Evolutionary conservation across 2,329 filamentous ascomycete species (phyloP).

Genomic region (Clonostachys solani): DNA sequence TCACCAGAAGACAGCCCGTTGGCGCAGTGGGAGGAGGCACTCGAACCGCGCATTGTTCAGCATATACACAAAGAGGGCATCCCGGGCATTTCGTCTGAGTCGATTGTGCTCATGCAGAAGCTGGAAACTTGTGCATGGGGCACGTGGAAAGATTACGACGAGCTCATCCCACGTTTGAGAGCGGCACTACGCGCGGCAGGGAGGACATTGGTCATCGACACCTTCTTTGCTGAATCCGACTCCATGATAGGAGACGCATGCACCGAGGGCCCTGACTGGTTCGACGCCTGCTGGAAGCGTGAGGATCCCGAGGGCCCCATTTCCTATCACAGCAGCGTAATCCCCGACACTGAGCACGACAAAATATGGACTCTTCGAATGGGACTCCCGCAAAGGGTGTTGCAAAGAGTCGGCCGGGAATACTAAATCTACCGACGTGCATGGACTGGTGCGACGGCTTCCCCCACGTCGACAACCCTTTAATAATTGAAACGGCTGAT

Average conservation of each 20-base stretch:
- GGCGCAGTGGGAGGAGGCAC: conserved; percentile 11
- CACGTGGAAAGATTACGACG: conserved; percentile 22
- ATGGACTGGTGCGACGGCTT: no score
- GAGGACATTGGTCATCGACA: conserved; percentile 12
- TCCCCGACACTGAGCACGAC: conserved; percentile 18
- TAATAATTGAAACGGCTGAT: no score
- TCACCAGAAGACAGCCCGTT: conserved; percentile 2
- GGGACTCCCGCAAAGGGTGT: background rate
- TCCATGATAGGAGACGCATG: conserved; percentile 16
- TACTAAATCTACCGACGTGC: no score
- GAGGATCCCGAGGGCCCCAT: conserved; percentile 7
- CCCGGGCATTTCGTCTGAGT: conserved; percentile 16
- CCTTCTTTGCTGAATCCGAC: conserved; percentile 20
- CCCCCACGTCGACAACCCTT: no score
- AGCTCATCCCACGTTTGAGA: conserved; percentile 14
- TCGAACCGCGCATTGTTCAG: conserved; percentile 9
- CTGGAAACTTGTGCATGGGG: conserved; percentile 12
- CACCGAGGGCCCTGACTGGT: conserved; percentile 16
- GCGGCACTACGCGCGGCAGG: conserved; percentile 8
- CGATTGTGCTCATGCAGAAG: conserved; percentile 18
- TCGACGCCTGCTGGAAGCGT: conserved; percentile 17
- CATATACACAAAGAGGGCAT: conserved; percentile 14
- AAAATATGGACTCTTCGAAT: conserved; percentile 10
- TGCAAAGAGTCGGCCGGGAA: background rate
- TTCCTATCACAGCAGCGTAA: conserved; percentile 11